Evolutionary conservation across 768 basidiomycete species (phyloP).

Genomic region (Exsudoporus frostii): DNA sequence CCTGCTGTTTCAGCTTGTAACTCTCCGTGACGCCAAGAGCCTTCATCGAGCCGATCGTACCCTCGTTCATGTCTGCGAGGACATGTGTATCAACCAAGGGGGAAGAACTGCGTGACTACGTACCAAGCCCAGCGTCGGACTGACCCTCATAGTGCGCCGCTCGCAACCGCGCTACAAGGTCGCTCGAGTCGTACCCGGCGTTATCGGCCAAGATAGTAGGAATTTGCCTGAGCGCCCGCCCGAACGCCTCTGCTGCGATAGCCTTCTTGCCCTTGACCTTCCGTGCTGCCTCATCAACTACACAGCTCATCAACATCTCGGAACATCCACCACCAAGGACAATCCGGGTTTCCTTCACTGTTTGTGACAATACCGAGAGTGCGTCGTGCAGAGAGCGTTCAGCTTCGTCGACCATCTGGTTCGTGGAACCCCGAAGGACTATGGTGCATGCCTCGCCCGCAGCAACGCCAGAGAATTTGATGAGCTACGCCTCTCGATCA

Average conservation of each 20-base stretch:
- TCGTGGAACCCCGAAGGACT: slow-evolving; percentile 94
- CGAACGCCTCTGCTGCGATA: slow-evolving; percentile 91
- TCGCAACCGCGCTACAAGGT: slow-evolving; percentile 83
- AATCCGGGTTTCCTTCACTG: slow-evolving; percentile 93
- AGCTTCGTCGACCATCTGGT: slow-evolving; percentile 99
- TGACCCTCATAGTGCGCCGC: slow-evolving; percentile 94
- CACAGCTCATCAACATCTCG: slow-evolving; percentile 97
- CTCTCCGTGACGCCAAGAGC: slow-evolving; percentile 90
- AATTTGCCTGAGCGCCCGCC: slow-evolving; percentile 85
- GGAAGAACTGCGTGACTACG: slow-evolving; percentile 23
- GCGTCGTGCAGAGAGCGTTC: slow-evolving; percentile 98
- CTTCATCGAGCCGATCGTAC: slow-evolving; percentile 83
- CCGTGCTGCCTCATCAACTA: slow-evolving; percentile 85
- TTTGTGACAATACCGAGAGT: slow-evolving; percentile 94
- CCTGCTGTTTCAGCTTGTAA: slow-evolving; percentile 95
- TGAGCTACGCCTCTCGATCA: slow-evolving; percentile 56
- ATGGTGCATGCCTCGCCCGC: slow-evolving; percentile 98
- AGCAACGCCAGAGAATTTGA: slow-evolving; percentile 99
- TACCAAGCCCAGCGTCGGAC: slow-evolving; percentile 83
- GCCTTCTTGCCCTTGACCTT: slow-evolving; percentile 92
- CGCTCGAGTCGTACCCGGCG: slow-evolving; percentile 96
- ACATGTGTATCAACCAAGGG: background rate
- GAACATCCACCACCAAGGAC: slow-evolving; percentile 96
- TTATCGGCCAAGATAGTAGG: slow-evolving; percentile 97
- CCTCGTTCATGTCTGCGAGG: slow-evolving; percentile 79